Base-by-base conservation (phyloP, 164 flowering plant genomes). In the Vitis cinerea region DNA sequence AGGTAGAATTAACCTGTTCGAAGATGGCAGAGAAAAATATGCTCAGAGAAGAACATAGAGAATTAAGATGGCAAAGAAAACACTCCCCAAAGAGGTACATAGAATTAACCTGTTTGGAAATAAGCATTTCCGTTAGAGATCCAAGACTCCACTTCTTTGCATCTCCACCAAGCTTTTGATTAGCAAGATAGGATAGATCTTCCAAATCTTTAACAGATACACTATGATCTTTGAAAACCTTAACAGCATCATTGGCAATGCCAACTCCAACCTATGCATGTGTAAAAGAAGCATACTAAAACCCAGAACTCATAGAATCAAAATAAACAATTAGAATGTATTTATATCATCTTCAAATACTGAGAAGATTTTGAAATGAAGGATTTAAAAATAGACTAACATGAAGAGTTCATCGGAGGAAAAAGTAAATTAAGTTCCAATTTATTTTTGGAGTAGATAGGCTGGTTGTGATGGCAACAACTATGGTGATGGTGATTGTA, bases 131-230 rank as follows among this genome's bases (percentile, higher is more conserved):
- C 51, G 84, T 75, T 52, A 94, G 75, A 68, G 93, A 70, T 70
- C 69, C 68, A 69, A 94, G 88, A 74, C 97, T 53, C 97, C 97
- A 92, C 15, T 52, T 78, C 73, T 64, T 79, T 8, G 76, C 66
- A 17, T 59, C 62, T 66, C 85, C 87, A 61, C 84, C 87, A 65
- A 92, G 78, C 81, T 90, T 90, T 70, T 58, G 69, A 66, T 89
- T 92, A 63, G 97, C 98, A 66, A 87, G 82, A 67, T 53, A 50
- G 8, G 92, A 84, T 52, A 94, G 80, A 68, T 94, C 98, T 54
- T 78, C 80, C 60, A 81, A 67, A 57, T 70, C 77, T 65, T 81
- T 76, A 31, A 86, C 69, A n/a, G 86, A 83, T 59, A 92, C 86
- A 78, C 75, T 72, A 61, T 92, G 78, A 68, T 92, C 98, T 64